Evolutionary conservation across 169 alveolate species (phyloP).

Genomic region (Eimeria falciformis): DNA sequence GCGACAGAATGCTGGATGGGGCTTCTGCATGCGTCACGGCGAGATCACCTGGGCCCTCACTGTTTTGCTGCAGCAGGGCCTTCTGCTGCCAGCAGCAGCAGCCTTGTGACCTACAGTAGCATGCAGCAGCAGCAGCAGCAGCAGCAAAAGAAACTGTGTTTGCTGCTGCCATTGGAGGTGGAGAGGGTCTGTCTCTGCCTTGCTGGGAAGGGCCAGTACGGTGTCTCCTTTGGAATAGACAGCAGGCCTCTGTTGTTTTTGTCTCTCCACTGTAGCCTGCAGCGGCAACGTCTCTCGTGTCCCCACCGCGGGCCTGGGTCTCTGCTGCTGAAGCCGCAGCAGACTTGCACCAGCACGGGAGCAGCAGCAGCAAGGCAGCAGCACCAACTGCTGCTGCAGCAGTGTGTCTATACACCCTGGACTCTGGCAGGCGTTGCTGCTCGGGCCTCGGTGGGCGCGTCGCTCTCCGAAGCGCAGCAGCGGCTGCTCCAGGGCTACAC

Average conservation of each 20-base stretch:
- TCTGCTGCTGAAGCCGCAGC: neutral
- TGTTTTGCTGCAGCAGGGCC: slow-evolving; percentile 18
- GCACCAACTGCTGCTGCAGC: slow-evolving; percentile 42
- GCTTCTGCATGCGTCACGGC: slow-evolving; percentile 32
- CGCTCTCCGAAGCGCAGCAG: slow-evolving; percentile 49
- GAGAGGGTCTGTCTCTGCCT: slow-evolving; percentile 44
- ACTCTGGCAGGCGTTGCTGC: slow-evolving; percentile 21
- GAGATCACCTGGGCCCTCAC: neutral
- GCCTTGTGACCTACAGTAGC: slow-evolving; percentile 43
- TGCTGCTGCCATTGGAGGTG: neutral
- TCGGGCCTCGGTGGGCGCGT: slow-evolving; percentile 48
- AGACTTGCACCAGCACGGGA: neutral
- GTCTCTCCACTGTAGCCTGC: slow-evolving; percentile 65
- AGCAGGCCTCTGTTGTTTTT: slow-evolving; percentile 44
- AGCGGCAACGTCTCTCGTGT: slow-evolving; percentile 28
- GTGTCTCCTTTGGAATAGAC: slow-evolving; percentile 23
- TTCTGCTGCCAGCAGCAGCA: slow-evolving; percentile 22
- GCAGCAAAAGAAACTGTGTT: neutral
- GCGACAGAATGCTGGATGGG: slow-evolving; percentile 49
- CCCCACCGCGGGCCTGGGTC: slow-evolving; percentile 1
- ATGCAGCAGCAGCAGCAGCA: slow-evolving; percentile 20
- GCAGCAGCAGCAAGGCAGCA: slow-evolving; percentile 55
- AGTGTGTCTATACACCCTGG: slow-evolving; percentile 46
- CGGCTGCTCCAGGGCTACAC: slow-evolving; percentile 46
- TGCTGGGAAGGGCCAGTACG: slow-evolving; percentile 50